Percentiles rank a stretch among this genome's conserved stretches.
Conservation (phyloP, 139 green algal genomes). For the Cymbomonas tetramitiformis region DNA sequence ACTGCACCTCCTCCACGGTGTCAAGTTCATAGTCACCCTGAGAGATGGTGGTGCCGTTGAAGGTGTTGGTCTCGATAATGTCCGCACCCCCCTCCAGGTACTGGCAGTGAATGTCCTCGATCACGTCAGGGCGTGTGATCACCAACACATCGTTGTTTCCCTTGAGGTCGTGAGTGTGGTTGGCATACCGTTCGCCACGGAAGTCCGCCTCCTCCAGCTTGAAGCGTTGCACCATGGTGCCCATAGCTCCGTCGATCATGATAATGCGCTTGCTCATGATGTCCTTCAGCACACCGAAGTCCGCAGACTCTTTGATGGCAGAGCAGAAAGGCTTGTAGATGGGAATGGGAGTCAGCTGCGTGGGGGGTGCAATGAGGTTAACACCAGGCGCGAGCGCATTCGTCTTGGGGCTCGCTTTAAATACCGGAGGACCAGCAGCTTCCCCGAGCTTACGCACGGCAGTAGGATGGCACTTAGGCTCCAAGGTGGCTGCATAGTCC, state of each 20-base stretch:
- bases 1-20: slow-evolving; percentile 58
- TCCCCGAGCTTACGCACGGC: slow-evolving; percentile 32
- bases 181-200: slow-evolving; percentile 36
- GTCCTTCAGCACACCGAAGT: slow-evolving; percentile 54
- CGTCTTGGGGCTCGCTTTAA: too few relatives aligned
- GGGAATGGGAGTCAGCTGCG: slow-evolving; percentile 3
- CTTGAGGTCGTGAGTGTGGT: slow-evolving; percentile 81
- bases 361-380: slow-evolving; percentile 1
- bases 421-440: too few relatives aligned
- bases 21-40: slow-evolving; percentile 88
- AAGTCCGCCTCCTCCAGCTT: slow-evolving; percentile 86
- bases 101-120: slow-evolving; percentile 75
- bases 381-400: too few relatives aligned
- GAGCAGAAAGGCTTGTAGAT: slow-evolving; percentile 6
- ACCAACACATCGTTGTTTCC: slow-evolving; percentile 96
- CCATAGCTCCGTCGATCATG: slow-evolving; percentile 93
- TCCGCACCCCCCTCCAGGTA: slow-evolving; percentile 82
- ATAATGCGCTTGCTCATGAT: slow-evolving; percentile 77
- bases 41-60: slow-evolving; percentile 82
- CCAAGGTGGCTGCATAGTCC: slow-evolving; percentile 70
- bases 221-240: slow-evolving; percentile 71
- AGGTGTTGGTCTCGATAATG: slow-evolving; percentile 98
- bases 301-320: slow-evolving; percentile 4
- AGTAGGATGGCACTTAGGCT: slow-evolving; percentile 83
- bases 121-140: slow-evolving; percentile 81